phyloP scores from a whole-genome alignment of 371 early-diverging fungal species.

The Rhizomucor miehei region DNA sequence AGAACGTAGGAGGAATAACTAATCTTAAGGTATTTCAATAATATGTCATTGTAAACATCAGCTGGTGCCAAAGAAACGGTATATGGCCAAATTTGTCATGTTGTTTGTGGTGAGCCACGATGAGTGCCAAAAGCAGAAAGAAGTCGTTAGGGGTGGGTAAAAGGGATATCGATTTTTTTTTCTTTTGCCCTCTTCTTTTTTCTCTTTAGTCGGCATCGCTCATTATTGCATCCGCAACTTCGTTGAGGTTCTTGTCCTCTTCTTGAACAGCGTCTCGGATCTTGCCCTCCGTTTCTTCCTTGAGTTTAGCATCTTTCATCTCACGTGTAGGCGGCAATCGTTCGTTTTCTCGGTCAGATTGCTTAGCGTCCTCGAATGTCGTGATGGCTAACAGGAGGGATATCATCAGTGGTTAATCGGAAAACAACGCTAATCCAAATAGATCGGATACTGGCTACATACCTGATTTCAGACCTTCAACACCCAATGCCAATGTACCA shows the following conservation, averaged over 20 bases:
- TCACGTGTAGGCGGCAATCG: constrained; percentile 80
- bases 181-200: constrained; percentile 4
- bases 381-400: constrained; percentile 60
- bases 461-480: constrained; percentile 86
- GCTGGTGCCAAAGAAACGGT: neutral
- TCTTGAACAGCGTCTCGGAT: constrained; percentile 40
- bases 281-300: constrained; percentile 44
- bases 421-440: too few relatives aligned
- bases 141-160: neutral
- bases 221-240: constrained; percentile 46
- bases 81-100: constrained; percentile 9
- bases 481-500: constrained; percentile 85
- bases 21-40: neutral
- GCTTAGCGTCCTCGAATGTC: constrained; percentile 90
- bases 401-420: too few relatives aligned
- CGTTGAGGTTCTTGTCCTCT: constrained; percentile 39
- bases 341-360: constrained; percentile 89
- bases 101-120: constrained; percentile 11
- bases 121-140: constrained; percentile 3
- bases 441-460: constrained; percentile 7
- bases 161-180: neutral
- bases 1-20: neutral
- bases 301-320: constrained; percentile 45
- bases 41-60: too few relatives aligned
- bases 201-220: constrained; percentile 31